Evolutionary conservation across 2,329 filamentous ascomycete genomes (phyloP), one percentile per base, ranked within the genome.

Genomic region (Ophiosphaerella korrae): DNA sequence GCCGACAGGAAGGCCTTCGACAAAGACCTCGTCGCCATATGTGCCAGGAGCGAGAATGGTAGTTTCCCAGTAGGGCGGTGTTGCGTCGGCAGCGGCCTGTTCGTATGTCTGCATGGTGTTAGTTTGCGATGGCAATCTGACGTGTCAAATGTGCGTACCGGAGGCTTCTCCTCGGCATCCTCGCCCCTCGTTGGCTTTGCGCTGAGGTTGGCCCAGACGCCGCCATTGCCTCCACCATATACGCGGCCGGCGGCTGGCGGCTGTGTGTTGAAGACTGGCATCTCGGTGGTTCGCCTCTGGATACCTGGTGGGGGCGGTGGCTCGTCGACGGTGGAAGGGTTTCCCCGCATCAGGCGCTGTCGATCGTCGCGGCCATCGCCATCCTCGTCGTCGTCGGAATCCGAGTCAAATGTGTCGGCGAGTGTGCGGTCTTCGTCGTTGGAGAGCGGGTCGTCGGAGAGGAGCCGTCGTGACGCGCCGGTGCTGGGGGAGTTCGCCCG

Each of bases 11-110:
- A 99, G 88, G 64, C 94, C 94, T 71, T 99, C 94, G 50, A 99
- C 89, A 68, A 94, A 99, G 41, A 99, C 93, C 74, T 99, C 94
- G 70, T 97, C 92, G 34, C 87, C 85, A n/a, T 89, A 89, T 59
- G 94, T 85, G 48, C 93, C 94, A 0, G 94, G 94, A 0, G 92
- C 93, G 44, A 99, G 84, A 59, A 99, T 97, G 0, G 94, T 97
- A 5, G 94, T 99, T 79, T 99, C 94, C 94, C 94, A 99, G 76
- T 99, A 99, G 0, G 94, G 94, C 1, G 94, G 94, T 41, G 94
- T 94, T 21, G 92, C 89, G 74, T 99, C 94, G 36, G 93, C 93
- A 3, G 94, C 94, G 13, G 94, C 94, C 84, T 97, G 93, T 81
- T 99, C 94, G 74, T 99, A 99, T 32, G 93, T 92, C 90, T 97